phyloP scores from a whole-genome alignment of 192 early-diverging fungal species.

The Backusella australiensis region DNA sequence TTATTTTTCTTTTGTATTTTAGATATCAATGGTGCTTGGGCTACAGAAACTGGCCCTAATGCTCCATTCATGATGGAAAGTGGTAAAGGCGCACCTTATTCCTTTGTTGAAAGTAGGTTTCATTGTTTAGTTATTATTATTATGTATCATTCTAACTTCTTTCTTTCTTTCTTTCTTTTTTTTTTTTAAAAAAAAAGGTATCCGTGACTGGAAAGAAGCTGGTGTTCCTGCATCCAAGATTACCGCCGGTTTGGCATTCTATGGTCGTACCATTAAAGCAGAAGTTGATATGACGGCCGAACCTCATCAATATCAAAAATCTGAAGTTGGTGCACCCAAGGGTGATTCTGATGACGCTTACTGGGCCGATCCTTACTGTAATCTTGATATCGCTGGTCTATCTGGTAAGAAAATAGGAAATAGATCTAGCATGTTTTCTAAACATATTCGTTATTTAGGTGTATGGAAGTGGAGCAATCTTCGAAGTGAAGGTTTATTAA shows the following conservation, averaged over 20 bases:
- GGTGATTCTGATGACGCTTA: slow-evolving; percentile 56
- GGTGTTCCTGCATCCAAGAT: slow-evolving; percentile 60
- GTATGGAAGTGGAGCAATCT: slow-evolving; percentile 61
- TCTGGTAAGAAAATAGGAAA: slow-evolving; percentile 26
- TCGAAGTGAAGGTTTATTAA: slow-evolving; percentile 51
- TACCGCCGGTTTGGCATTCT: slow-evolving; percentile 57
- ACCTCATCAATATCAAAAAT: slow-evolving; percentile 37
- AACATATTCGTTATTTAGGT: background rate
- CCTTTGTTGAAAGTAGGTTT: slow-evolving; percentile 20
- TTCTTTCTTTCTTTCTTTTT: background rate
- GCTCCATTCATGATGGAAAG: slow-evolving; percentile 47
- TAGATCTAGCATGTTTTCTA: background rate
- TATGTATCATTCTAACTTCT: no score
- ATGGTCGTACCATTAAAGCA: slow-evolving; percentile 56
- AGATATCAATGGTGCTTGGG: slow-evolving; percentile 55
- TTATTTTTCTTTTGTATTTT: no score
- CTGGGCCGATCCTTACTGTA: slow-evolving; percentile 42
- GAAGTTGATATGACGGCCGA: slow-evolving; percentile 25
- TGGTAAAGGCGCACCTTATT: slow-evolving; percentile 26
- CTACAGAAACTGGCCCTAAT: slow-evolving; percentile 56
- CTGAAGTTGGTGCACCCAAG: slow-evolving; percentile 42
- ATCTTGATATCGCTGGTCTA: slow-evolving; percentile 38
- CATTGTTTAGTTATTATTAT: no score
- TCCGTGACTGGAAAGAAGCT: slow-evolving; percentile 52
- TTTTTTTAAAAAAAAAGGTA: slow-evolving; percentile 20